A percentile compares a stretch with the other conserved stretches of the same genome.
Conservation (phyloP, 2,329 filamentous ascomycete genomes). For the Arthroderma uncinatum region DNA sequence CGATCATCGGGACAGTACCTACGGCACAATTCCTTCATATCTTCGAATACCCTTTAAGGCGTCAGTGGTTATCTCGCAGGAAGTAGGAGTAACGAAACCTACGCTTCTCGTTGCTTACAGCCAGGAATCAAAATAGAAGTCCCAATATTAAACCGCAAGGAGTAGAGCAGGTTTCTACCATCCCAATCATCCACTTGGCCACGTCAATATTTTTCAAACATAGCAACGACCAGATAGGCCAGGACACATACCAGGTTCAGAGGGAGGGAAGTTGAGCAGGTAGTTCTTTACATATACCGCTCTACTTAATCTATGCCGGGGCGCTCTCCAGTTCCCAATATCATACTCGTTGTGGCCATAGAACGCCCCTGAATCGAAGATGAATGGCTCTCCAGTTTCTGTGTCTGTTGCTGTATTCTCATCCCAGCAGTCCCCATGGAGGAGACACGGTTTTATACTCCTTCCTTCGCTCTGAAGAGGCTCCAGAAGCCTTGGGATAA, state of each 20-base stretch:
- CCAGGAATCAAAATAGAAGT: slow-evolving; percentile 10
- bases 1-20: background rate
- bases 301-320: slow-evolving; percentile 4
- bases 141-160: slow-evolving; percentile 9
- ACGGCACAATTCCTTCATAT: slow-evolving; percentile 1
- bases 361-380: slow-evolving; percentile 26
- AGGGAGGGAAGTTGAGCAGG: background rate
- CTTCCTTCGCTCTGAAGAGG: slow-evolving; percentile 24
- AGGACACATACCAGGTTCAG: slow-evolving; percentile 8
- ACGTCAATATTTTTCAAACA: background rate
- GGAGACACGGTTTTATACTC: slow-evolving; percentile 23
- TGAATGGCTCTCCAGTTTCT: slow-evolving; percentile 20
- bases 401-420: slow-evolving; percentile 23
- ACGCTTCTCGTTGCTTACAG: slow-evolving; percentile 9
- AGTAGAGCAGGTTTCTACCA: slow-evolving; percentile 20
- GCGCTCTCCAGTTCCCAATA: slow-evolving; percentile 17
- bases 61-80: background rate
- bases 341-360: slow-evolving; percentile 27
- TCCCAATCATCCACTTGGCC: slow-evolving; percentile 19
- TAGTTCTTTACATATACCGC: slow-evolving; percentile 8
- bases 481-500: slow-evolving; percentile 23
- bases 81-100: background rate
- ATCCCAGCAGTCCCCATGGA: slow-evolving; percentile 29
- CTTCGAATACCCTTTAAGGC: slow-evolving; percentile 1
- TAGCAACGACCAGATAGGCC: background rate